Percentiles rank a stretch among this genome's conserved stretches.
These are phyloP conservation scores for Cyclotella sp. DNA, from an alignment of 108 stramenopile species.

Conservation along the genomic window DNA sequence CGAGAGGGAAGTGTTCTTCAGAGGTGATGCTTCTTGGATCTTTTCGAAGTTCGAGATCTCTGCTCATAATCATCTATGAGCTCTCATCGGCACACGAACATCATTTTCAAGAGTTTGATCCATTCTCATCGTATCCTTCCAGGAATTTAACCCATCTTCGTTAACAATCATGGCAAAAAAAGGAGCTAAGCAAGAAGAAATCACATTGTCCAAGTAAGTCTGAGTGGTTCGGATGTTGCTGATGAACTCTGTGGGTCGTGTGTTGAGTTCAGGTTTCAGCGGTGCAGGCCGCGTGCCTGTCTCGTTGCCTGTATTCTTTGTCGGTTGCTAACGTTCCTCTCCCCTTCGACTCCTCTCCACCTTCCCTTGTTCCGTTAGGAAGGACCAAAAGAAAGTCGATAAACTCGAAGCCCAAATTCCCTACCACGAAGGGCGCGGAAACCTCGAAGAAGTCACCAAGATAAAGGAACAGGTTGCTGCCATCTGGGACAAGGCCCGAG, in stretches of 20 bases:
- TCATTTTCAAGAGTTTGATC: not conserved
- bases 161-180: slow-evolving; percentile 50
- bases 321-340: not conserved
- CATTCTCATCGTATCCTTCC: not conserved
- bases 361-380: slow-evolving; percentile 53
- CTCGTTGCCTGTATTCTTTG: not conserved
- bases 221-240: not conserved
- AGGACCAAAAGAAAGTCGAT: slow-evolving; percentile 86
- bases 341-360: slow-evolving; percentile 1
- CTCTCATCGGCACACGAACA: slow-evolving; percentile 3
- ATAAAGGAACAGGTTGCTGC: slow-evolving; percentile 72
- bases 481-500: slow-evolving; percentile 75
- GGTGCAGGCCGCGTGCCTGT: not conserved
- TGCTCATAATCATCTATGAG: not conserved
- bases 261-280: not conserved
- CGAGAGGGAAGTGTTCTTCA: too few species aligned
- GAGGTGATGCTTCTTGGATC: too few species aligned
- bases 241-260: not conserved
- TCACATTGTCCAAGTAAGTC: slow-evolving; percentile 76
- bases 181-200: slow-evolving; percentile 61
- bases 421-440: slow-evolving; percentile 83
- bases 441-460: slow-evolving; percentile 85
- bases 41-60: too few species aligned
- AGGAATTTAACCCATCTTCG: not conserved
- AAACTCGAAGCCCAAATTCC: slow-evolving; percentile 84